These are phyloP conservation scores for Fusarium illudens DNA, from an alignment of 2,329 filamentous ascomycete species.

Conservation along the genomic window DNA sequence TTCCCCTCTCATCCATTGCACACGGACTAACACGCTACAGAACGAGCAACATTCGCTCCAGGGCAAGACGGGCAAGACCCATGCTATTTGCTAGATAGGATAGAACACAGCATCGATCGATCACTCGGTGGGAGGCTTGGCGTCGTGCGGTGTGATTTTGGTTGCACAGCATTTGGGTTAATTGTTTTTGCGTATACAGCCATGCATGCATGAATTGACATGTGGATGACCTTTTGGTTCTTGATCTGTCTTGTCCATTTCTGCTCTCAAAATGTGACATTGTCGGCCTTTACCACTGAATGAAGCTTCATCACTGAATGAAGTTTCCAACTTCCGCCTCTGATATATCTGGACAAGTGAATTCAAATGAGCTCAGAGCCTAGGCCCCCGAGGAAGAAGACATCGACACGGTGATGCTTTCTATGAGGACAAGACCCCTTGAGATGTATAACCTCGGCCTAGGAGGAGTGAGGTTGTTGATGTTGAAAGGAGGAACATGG, in stretches of 20 bases:
- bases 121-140: constrained; percentile 18
- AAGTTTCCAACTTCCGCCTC: too few relatives aligned
- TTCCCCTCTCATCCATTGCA: neutral
- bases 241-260: neutral
- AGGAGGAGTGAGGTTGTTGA: neutral
- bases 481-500: neutral
- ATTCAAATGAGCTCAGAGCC: too few relatives aligned
- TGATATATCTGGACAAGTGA: too few relatives aligned
- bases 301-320: too few relatives aligned
- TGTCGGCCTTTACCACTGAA: neutral
- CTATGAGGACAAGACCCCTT: neutral
- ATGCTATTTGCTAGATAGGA: constrained; percentile 75
- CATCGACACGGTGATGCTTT: neutral
- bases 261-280: neutral
- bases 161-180: neutral
- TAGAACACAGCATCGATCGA: constrained; percentile 17
- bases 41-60: constrained; percentile 87
- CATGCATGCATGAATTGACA: constrained; percentile 18
- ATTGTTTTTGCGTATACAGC: constrained; percentile 21
- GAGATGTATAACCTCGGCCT: neutral
- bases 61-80: constrained; percentile 90
- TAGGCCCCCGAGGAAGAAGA: neutral
- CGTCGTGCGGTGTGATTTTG: constrained; percentile 33
- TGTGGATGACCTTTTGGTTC: constrained; percentile 9
- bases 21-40: constrained; percentile 45